Evolutionary conservation across 1,139 yeast species (phyloP), one percentile per base, ranked within the genome.

Genomic region (Suhomyces terraborum): DNA sequence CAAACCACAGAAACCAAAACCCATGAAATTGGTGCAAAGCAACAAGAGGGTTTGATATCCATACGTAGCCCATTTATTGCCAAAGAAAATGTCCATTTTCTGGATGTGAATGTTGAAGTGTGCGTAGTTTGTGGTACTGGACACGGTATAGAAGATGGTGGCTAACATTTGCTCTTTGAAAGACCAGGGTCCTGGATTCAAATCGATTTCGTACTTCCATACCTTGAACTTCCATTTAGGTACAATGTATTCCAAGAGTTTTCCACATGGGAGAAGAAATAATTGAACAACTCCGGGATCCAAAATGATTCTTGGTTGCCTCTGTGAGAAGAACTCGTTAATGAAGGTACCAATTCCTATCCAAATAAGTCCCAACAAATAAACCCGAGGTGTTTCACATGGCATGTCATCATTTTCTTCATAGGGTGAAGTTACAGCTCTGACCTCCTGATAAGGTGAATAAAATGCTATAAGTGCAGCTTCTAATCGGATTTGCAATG

Each of bases 381-480:
- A 82, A 6, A 79, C 77, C 54, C 86, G 69, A 32, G 76, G 50
- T 3, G 86, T 80, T 56, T 82, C 87, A 47, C 71, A 66, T 4
- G 78, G 76, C 25, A 67, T 59, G 2, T 50, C 53, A 2, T 50
- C 53, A 2, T 73, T 72, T 49, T 79, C 82, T 52, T 80, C 84
- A 35, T 59, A 59, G 12, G 81, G 77, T 35, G 71, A 73, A 23
- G 81, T 67, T 24, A 79, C 76, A 7, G 86, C 69, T 46, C 88
- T 67, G 6, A 82, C 84, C 56, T 81, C 86, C 3, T 82, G 78
- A 55, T 82, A 82, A 1, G 85, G 84, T 1, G 84, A 80, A 55
- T 73, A 76, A 54, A 65, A 80, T 35, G 74, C 66, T 40, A 75
- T 61, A 36, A 80, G 38, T 2, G 51, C 52, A 13, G 59, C 59